phyloP scores from a whole-genome alignment of 2,329 filamentous ascomycete species.

The Nannizzia gypsea region DNA sequence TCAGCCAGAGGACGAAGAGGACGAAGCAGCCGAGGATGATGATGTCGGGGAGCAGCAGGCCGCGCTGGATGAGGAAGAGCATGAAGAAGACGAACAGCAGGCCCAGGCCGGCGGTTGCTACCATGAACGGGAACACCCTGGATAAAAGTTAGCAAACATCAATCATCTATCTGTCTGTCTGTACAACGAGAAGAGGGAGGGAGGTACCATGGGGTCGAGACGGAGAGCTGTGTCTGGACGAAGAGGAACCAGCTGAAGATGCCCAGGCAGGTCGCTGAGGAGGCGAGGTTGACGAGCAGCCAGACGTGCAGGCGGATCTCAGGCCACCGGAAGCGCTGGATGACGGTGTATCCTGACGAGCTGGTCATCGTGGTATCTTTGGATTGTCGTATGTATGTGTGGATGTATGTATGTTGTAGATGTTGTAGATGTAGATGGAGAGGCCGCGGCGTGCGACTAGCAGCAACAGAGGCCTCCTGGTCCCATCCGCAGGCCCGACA shows the following conservation, averaged over 20 bases:
- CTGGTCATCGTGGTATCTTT: not conserved
- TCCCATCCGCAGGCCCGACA: not conserved
- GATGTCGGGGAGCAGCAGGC: slow-evolving; percentile 46
- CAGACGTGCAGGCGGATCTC: slow-evolving; percentile 54
- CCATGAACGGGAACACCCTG: slow-evolving; percentile 55
- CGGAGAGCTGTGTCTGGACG: slow-evolving; percentile 43
- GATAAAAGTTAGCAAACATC: not conserved
- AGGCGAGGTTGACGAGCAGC: slow-evolving; percentile 50
- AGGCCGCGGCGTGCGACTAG: not conserved
- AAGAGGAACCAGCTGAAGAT: slow-evolving; percentile 50
- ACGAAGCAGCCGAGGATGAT: slow-evolving; percentile 51
- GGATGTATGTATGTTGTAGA: not conserved
- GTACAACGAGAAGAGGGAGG: no score
- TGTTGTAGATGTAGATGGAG: not conserved
- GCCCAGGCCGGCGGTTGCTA: slow-evolving; percentile 45
- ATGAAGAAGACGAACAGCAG: slow-evolving; percentile 49
- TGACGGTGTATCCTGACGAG: slow-evolving; percentile 7
- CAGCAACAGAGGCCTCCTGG: not conserved
- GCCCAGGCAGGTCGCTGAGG: slow-evolving; percentile 46
- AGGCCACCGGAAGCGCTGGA: slow-evolving; percentile 47
- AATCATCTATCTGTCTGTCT: not conserved
- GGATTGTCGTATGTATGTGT: not conserved
- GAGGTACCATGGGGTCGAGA: slow-evolving; percentile 48
- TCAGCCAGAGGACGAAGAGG: slow-evolving; percentile 49
- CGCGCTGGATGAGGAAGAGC: slow-evolving; percentile 44